A percentile compares a stretch with the other conserved stretches of the same genome.
These are phyloP conservation scores for Pichia kudriavzevii DNA, from an alignment of 1,139 yeast genomes.

Conservation along the genomic window DNA sequence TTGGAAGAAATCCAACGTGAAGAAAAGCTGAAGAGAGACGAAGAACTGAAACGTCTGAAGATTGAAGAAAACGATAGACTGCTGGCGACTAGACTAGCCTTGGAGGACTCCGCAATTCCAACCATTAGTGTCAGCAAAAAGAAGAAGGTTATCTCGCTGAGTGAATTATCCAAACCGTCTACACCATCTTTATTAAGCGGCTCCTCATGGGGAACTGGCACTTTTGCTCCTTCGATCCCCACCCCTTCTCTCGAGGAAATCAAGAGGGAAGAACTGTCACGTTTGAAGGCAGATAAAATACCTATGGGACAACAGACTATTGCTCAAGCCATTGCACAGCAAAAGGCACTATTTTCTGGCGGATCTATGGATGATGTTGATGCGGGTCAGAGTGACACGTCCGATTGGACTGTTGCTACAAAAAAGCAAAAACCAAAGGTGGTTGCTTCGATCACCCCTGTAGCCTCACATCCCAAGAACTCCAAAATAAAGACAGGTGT, in stretches of 20 bases:
- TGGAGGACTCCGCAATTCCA: slow-evolving; percentile 22
- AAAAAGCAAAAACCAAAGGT: slow-evolving; percentile 32
- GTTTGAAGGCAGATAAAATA: too few species aligned
- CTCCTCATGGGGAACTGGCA: slow-evolving; percentile 44
- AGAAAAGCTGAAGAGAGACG: slow-evolving; percentile 45
- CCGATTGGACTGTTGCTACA: slow-evolving; percentile 41
- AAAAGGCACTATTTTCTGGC: slow-evolving; percentile 13
- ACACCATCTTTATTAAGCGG: slow-evolving; percentile 37
- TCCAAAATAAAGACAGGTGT: not conserved
- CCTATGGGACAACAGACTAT: slow-evolving; percentile 18
- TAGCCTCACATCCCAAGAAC: slow-evolving; percentile 14
- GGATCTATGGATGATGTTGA: slow-evolving; percentile 9
- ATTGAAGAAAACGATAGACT: slow-evolving; percentile 23
- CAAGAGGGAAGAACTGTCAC: slow-evolving; percentile 24
- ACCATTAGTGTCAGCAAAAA: slow-evolving; percentile 10
- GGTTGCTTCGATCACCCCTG: too few species aligned
- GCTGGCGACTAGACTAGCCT: slow-evolving; percentile 25
- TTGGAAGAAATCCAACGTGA: slow-evolving; percentile 64
- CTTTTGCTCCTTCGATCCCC: slow-evolving; percentile 13
- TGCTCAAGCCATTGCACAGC: slow-evolving; percentile 13
- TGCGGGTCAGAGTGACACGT: too few species aligned
- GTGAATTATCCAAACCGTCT: slow-evolving; percentile 1
- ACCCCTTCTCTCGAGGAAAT: slow-evolving; percentile 25
- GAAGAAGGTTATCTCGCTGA: slow-evolving; percentile 9
- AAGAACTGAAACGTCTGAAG: slow-evolving; percentile 19